A percentile compares a stretch with the other conserved stretches of the same genome.
phyloP scores from a whole-genome alignment of 192 early-diverging fungal species.

The Podila verticillata region DNA sequence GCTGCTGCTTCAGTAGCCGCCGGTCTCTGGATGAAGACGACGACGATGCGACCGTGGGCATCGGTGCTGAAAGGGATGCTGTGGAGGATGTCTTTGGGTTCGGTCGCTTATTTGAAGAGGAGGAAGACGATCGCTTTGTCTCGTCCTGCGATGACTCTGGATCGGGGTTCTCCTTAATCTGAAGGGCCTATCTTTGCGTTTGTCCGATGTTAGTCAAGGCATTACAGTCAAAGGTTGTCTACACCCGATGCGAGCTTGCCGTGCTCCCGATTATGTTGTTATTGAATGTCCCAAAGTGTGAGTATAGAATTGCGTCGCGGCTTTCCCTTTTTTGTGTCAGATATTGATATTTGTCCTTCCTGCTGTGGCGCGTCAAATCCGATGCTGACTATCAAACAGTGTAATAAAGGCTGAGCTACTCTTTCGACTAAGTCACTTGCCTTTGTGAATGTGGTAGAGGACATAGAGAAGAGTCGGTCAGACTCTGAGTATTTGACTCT shows the following conservation, averaged over 20 bases:
- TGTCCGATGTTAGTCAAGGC: neutral
- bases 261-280: neutral
- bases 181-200: conserved; percentile 26
- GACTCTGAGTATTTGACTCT: conserved; percentile 76
- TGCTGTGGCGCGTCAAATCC: too few relatives aligned
- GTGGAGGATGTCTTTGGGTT: conserved; percentile 27
- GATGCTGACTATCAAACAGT: too few relatives aligned
- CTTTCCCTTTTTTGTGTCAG: neutral
- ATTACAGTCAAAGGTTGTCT: neutral
- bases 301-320: neutral
- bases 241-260: neutral
- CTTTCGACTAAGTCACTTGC: neutral
- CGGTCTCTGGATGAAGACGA: conserved; percentile 24
- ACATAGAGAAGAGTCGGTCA: conserved; percentile 88
- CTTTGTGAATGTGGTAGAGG: conserved; percentile 53
- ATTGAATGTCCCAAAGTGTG: neutral
- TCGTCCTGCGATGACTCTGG: conserved; percentile 49
- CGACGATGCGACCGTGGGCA: neutral
- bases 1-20: conserved; percentile 39
- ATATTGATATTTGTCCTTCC: too few relatives aligned
- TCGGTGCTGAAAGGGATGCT: conserved; percentile 16
- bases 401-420: neutral
- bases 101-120: conserved; percentile 17
- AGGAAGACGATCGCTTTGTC: conserved; percentile 25
- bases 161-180: conserved; percentile 43